Evolutionary conservation across 352 stramenopile species (phyloP), one percentile per base, ranked within the genome.

Genomic region (Phytophthora megakarya): DNA sequence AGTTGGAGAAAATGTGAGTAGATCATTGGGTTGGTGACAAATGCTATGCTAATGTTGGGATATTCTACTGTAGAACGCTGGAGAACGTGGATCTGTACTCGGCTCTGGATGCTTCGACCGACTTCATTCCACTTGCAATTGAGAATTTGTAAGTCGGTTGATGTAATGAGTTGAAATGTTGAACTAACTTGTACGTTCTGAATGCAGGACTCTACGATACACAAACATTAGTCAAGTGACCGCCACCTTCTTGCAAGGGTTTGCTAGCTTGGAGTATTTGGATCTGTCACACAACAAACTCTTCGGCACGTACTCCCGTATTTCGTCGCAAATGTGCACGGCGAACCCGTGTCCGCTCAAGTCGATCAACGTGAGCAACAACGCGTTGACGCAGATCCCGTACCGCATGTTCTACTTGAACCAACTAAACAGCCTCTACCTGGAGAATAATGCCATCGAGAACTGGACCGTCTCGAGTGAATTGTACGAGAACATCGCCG

Each of bases 211-310:
- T 2, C 55, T 81, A 22, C 70, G 76, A 10, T 68, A 72, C 22
- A 78, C 73, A 50, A 81, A 80, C 56, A 76, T 84, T 38, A 75
- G 70, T 42, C 40, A 62, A 26, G 67, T 84, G 37, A 80, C 70
- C 26, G 42, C 60, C 3, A 75, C 70, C 4, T 84, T 84, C 42
- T 49, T 84, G 44, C 73, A 72, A 42, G 73, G 76, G 13, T 67
- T 80, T 35, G 73, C 73, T 15, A 80, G 72, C 65, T 59, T 84
- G 18, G 58, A 75, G 50, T 72, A 74, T 16, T 44, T 84, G 70
- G 76, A 84, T 43, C 42, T 84, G 5, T 84, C 76, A n/a, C 38
- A 72, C 40, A 84, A 84, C 59, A 72, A 80, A 15, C 51, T 84
- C n/a, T 13, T 70, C 3, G 73, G 73, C 11, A 67, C 62, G 3